Conservation (phyloP, 2,329 filamentous ascomycete genomes). For the Arthrobotrys iridis region DNA sequence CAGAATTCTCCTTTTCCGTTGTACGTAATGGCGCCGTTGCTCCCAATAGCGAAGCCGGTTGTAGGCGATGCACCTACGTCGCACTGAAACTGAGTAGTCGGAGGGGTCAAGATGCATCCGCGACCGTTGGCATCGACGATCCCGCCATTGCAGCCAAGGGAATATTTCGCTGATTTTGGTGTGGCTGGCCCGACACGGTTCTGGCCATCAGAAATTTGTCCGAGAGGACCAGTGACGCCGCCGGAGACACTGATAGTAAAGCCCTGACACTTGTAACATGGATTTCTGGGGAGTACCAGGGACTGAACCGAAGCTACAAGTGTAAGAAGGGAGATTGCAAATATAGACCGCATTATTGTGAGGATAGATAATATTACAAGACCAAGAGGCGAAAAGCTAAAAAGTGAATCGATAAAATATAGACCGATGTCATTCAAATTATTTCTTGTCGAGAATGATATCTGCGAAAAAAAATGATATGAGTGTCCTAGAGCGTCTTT, state of each 20-base stretch:
- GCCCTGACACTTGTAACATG: conserved; percentile 56
- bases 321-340: conserved; percentile 17
- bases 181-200: conserved; percentile 67
- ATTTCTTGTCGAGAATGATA: neutral
- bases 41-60: conserved; percentile 68
- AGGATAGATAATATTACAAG: neutral
- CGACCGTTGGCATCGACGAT: conserved; percentile 69
- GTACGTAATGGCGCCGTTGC: conserved; percentile 67
- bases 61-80: conserved; percentile 67
- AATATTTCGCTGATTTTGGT: conserved; percentile 66
- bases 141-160: conserved; percentile 66
- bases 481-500: neutral
- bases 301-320: conserved; percentile 33
- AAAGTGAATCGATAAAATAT: neutral
- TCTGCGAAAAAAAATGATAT: neutral
- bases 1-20: conserved; percentile 68
- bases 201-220: conserved; percentile 72
- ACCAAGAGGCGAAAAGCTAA: neutral
- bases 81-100: conserved; percentile 71
- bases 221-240: conserved; percentile 67
- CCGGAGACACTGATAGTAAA: conserved; percentile 68
- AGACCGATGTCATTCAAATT: neutral
- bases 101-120: conserved; percentile 72
- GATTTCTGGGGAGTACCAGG: conserved; percentile 33
- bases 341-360: conserved; percentile 27